A percentile compares a stretch with the other conserved stretches of the same genome.
These are phyloP conservation scores for Phytophthora kernoviae DNA, from an alignment of 352 stramenopile species.

Conservation along the genomic window DNA sequence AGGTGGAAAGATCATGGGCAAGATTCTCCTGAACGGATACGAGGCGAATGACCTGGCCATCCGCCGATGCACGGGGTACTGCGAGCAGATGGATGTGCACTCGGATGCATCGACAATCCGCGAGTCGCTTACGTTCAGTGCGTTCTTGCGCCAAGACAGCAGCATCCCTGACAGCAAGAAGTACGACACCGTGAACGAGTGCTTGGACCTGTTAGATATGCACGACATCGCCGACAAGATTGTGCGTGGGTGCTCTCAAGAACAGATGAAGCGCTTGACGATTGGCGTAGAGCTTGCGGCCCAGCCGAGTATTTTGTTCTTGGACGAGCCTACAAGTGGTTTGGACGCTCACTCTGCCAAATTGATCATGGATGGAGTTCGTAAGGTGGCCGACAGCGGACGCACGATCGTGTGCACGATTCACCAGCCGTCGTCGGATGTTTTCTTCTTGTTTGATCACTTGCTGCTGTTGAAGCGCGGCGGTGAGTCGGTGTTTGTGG, in stretches of 20 bases:
- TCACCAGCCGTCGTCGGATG: conserved; percentile 87
- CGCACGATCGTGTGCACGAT: conserved; percentile 88
- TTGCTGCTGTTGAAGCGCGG: conserved; percentile 70
- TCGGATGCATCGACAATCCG: conserved; percentile 84
- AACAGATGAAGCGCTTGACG: conserved; percentile 54
- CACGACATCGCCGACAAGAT: conserved; percentile 44
- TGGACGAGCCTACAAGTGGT: conserved; percentile 74
- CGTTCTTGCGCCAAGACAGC: conserved; percentile 34
- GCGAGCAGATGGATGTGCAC: conserved; percentile 86
- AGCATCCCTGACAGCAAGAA: conserved; percentile 29
- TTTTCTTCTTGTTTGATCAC: conserved; percentile 89
- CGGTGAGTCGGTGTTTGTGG: conserved; percentile 52
- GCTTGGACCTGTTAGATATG: conserved; percentile 41
- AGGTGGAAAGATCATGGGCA: conserved; percentile 62
- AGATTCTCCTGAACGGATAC: conserved; percentile 53
- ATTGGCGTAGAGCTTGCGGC: conserved; percentile 71
- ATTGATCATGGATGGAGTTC: conserved; percentile 76
- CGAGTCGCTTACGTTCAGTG: conserved; percentile 47
- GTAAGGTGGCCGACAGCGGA: conserved; percentile 71
- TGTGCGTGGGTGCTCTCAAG: conserved; percentile 29
- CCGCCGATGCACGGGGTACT: conserved; percentile 48
- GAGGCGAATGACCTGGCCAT: conserved; percentile 47
- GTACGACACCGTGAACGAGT: conserved; percentile 39
- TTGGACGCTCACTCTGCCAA: conserved; percentile 83
- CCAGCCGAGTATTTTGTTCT: conserved; percentile 83